phyloP scores from a whole-genome alignment of 2,329 filamentous ascomycete genomes.

The Sclerotinia minor region DNA sequence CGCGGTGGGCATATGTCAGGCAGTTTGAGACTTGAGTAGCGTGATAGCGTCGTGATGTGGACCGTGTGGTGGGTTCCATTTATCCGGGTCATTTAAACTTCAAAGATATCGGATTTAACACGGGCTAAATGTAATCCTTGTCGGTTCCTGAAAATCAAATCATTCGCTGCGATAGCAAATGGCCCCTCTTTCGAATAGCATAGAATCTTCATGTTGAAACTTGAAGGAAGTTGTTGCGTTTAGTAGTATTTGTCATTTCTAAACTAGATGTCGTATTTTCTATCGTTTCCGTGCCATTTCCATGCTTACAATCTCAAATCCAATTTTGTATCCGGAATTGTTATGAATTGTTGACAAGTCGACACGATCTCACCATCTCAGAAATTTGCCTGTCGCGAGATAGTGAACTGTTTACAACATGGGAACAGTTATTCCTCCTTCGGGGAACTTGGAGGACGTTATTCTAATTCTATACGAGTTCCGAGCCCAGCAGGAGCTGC shows the following conservation, averaged over 20 bases:
- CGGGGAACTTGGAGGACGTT: not conserved
- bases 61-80: not conserved
- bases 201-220: not conserved
- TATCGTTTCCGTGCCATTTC: not conserved
- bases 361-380: no score
- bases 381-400: not conserved
- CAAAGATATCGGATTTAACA: constrained; percentile 12
- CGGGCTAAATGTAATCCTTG: constrained; percentile 14
- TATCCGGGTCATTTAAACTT: constrained; percentile 5
- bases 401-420: not conserved
- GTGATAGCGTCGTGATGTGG: no score
- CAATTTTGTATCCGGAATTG: not conserved
- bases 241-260: not conserved
- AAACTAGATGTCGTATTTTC: not conserved
- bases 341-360: not conserved
- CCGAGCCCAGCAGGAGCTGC: not conserved
- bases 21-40: no score
- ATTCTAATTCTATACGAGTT: not conserved
- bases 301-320: not conserved
- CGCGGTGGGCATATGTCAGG: not conserved
- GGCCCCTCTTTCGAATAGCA: constrained; percentile 3
- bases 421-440: not conserved
- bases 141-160: constrained; percentile 16
- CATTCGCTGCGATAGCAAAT: not conserved
- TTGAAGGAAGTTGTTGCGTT: not conserved